Evolutionary conservation across 257 asterid species (phyloP).

Genomic region (Fraxinus americana): DNA sequence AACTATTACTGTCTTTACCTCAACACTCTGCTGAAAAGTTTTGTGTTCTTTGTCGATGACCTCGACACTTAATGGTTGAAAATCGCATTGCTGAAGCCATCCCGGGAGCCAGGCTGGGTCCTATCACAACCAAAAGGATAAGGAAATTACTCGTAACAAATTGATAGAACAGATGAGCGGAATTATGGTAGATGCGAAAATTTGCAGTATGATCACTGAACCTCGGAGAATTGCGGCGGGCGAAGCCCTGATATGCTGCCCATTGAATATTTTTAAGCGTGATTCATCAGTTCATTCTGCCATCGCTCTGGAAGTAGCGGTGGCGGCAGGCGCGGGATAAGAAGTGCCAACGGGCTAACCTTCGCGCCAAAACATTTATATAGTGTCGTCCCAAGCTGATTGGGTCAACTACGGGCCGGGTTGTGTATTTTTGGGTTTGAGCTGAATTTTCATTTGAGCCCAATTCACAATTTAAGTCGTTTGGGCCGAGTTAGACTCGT

Average conservation of each 20-base stretch:
- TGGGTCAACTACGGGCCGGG: neutral
- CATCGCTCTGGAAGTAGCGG: neutral
- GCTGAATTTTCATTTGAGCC: neutral
- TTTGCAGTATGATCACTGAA: neutral
- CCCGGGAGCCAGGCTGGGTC: constrained; percentile 66
- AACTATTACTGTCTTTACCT: constrained; percentile 33
- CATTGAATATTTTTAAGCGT: constrained; percentile 27
- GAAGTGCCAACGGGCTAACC: neutral
- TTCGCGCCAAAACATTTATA: neutral
- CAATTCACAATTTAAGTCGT: too few relatives aligned
- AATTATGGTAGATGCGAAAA: neutral
- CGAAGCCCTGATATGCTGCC: constrained; percentile 51
- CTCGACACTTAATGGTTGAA: constrained; percentile 30
- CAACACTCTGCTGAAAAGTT: constrained; percentile 42
- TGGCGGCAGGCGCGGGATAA: neutral
- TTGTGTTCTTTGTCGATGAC: constrained; percentile 23
- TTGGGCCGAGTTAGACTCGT: too few relatives aligned
- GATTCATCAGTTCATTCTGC: neutral
- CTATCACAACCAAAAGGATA: constrained; percentile 24
- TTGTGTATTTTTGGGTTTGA: too few relatives aligned
- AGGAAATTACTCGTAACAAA: neutral
- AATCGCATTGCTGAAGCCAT: constrained; percentile 61
- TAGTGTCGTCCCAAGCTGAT: neutral
- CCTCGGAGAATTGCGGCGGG: constrained; percentile 76
- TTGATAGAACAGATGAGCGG: neutral